Percentiles rank a stretch among this genome's conserved stretches.
phyloP scores from a whole-genome alignment of 371 early-diverging fungal genomes.

The Apophysomyces trapeziformis region DNA sequence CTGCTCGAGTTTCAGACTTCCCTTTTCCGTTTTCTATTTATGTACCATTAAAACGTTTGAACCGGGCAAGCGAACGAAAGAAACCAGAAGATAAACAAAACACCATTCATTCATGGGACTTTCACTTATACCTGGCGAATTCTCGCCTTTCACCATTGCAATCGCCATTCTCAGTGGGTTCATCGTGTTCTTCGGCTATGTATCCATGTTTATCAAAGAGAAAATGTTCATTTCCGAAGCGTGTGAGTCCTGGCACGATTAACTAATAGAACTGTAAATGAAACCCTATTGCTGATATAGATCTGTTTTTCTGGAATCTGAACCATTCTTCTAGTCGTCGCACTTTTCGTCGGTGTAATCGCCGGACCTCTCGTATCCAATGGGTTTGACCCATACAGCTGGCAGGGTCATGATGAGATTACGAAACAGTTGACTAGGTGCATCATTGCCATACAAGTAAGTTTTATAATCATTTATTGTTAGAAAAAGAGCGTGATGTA shows the following conservation, averaged over 20 bases:
- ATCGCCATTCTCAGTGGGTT: constrained; percentile 80
- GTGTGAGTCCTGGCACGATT: constrained; percentile 49
- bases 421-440: constrained; percentile 78
- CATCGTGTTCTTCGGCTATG: constrained; percentile 83
- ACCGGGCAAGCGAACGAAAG: background rate
- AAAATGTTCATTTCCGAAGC: constrained; percentile 91
- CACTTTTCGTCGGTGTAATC: constrained; percentile 87
- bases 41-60: background rate
- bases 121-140: constrained; percentile 49
- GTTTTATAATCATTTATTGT: constrained; percentile 1
- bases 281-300: background rate
- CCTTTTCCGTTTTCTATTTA: background rate
- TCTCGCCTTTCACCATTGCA: constrained; percentile 53
- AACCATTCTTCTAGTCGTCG: constrained; percentile 62
- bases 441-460: constrained; percentile 80
- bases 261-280: background rate
- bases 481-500: constrained; percentile 6
- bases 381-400: constrained; percentile 64
- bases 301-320: background rate
- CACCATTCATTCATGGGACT: constrained; percentile 13
- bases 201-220: constrained; percentile 93
- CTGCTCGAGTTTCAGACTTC: background rate
- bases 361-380: constrained; percentile 76
- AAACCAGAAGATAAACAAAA: background rate
- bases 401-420: constrained; percentile 54